Evolutionary conservation across 768 basidiomycete genomes (phyloP).

Genomic region (Leccinum fibrillosum): DNA sequence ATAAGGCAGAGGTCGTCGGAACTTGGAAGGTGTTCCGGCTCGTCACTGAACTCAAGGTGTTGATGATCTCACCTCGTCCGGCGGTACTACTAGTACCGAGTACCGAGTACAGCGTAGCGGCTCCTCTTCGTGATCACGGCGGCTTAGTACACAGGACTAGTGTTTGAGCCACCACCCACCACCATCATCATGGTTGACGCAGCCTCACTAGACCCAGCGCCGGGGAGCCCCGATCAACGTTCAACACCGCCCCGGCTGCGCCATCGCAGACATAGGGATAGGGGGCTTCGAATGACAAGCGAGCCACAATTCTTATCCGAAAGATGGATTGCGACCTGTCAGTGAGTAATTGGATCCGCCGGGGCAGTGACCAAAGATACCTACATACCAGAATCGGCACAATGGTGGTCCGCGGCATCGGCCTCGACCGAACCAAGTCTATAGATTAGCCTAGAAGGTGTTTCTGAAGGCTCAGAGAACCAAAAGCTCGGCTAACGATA

Average conservation of each 20-base stretch:
- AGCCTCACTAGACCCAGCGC: neutral
- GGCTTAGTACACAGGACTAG: neutral
- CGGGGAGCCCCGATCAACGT: neutral
- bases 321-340: neutral
- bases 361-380: neutral
- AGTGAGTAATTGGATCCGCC: neutral
- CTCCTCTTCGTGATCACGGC: neutral
- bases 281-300: neutral
- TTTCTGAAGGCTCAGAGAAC: neutral
- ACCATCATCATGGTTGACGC: neutral
- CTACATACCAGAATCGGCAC: neutral
- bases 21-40: neutral
- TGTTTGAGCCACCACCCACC: neutral
- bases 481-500: neutral
- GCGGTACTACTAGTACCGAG: neutral
- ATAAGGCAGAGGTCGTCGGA: neutral
- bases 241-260: neutral
- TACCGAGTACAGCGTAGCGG: neutral
- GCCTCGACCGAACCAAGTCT: neutral
- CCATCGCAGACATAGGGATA: neutral
- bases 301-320: neutral
- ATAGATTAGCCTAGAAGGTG: neutral
- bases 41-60: neutral
- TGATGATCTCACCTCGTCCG: neutral
- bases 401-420: neutral